Evolutionary conservation across 2,329 filamentous ascomycete species (phyloP).

Genomic region (Diaporthe humulicola): DNA sequence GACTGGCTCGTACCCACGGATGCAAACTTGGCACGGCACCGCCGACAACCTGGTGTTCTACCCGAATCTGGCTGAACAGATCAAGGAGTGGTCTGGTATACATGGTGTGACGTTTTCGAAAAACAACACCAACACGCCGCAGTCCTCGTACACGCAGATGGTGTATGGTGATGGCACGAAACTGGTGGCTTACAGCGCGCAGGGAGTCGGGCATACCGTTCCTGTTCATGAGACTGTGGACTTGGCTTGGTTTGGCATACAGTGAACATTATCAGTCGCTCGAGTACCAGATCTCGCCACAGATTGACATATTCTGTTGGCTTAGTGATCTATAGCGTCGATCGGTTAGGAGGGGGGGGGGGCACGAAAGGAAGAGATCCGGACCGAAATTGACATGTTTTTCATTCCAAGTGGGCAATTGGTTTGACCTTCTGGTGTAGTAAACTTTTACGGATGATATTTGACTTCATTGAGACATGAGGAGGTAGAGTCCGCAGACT

Average conservation of each 20-base stretch:
- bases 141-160: slow-evolving; percentile 46
- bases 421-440: too few species aligned
- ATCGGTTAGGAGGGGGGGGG: rapidly evolving
- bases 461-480: too few species aligned
- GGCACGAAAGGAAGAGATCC: background rate
- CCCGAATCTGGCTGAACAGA: slow-evolving; percentile 44
- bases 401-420: too few species aligned
- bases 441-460: too few species aligned
- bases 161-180: slow-evolving; percentile 50
- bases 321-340: background rate
- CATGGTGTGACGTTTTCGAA: slow-evolving; percentile 43
- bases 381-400: background rate
- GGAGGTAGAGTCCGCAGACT: too few species aligned
- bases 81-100: slow-evolving; percentile 51
- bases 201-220: slow-evolving; percentile 47
- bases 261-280: background rate
- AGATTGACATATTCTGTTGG: background rate
- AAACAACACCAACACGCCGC: slow-evolving; percentile 46
- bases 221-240: slow-evolving; percentile 45
- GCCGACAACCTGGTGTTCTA: slow-evolving; percentile 47
- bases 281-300: too few species aligned
- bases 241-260: slow-evolving; percentile 36
- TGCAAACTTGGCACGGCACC: slow-evolving; percentile 48
- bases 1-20: slow-evolving; percentile 46
- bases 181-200: slow-evolving; percentile 47